Percentiles rank a stretch among this genome's conserved stretches.
Conservation (phyloP, 495 filamentous ascomycete genomes). For the Cercophora samala region DNA sequence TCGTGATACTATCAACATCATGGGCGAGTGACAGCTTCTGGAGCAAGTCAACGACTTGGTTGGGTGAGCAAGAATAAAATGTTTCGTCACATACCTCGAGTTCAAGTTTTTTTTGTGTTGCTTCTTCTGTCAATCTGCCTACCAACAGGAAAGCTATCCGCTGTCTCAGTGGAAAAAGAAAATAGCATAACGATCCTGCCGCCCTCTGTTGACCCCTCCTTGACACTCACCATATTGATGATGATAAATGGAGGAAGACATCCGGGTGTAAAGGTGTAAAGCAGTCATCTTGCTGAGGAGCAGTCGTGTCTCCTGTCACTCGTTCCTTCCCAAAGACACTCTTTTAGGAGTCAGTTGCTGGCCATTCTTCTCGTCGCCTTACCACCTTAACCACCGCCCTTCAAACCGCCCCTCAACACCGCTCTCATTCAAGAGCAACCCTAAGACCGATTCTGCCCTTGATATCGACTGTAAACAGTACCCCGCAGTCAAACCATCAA, state of each 20-base stretch:
- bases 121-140: neutral
- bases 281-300: neutral
- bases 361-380: neutral
- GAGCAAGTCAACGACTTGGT: neutral
- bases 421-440: neutral
- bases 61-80: neutral
- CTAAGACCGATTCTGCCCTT: neutral
- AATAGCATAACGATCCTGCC: neutral
- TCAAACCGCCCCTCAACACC: neutral
- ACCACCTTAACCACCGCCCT: neutral
- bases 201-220: neutral
- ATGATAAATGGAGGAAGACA: neutral
- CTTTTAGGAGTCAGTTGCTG: neutral
- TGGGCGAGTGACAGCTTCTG: neutral
- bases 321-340: neutral
- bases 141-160: neutral
- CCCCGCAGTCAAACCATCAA: neutral
- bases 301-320: neutral
- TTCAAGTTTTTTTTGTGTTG: neutral
- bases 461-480: neutral
- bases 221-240: neutral
- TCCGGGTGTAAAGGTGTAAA: neutral
- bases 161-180: neutral
- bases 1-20: neutral
- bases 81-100: neutral